A percentile compares a stretch with the other conserved stretches of the same genome.
Evolutionary conservation across 495 filamentous ascomycete genomes (phyloP).

Genomic region (Neurospora tetrasperma): DNA sequence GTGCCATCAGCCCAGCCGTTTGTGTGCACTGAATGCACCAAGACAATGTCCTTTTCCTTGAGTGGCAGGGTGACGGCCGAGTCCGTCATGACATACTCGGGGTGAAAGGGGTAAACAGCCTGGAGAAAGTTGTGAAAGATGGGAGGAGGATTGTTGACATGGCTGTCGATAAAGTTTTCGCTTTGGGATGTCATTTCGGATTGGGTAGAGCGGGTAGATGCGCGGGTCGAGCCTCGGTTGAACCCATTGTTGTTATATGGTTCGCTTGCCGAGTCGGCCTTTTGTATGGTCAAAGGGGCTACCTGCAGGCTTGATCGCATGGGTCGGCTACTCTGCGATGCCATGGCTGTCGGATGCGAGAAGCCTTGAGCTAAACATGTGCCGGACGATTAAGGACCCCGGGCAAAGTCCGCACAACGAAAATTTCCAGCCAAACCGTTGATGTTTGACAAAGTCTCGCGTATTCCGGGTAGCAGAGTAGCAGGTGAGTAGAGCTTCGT

Average conservation of each 20-base stretch:
- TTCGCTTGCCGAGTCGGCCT: constrained; percentile 24
- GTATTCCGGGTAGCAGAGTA: not conserved
- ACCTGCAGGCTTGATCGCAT: constrained; percentile 55
- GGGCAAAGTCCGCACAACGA: not conserved
- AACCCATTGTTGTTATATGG: constrained; percentile 26
- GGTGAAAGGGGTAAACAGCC: constrained; percentile 92
- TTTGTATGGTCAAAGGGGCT: constrained; percentile 64
- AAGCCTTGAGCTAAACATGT: constrained; percentile 28
- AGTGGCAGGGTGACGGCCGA: constrained; percentile 82
- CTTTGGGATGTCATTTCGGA: constrained; percentile 63
- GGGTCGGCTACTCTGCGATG: constrained; percentile 41
- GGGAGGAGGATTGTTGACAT: constrained; percentile 27
- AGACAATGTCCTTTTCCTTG: constrained; percentile 80
- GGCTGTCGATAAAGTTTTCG: not conserved
- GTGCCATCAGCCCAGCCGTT: constrained; percentile 99
- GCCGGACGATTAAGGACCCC: constrained; percentile 7
- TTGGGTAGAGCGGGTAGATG: constrained; percentile 33
- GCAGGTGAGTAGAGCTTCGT: not conserved
- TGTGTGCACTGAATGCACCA: constrained; percentile 94
- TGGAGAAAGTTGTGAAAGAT: constrained; percentile 92
- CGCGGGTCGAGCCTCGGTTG: constrained; percentile 23
- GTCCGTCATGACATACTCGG: constrained; percentile 52
- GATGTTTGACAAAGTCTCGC: not conserved
- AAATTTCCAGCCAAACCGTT: not conserved
- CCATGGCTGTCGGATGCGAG: constrained; percentile 26